Evolutionary conservation across 768 basidiomycete species (phyloP).

Genomic region (Phallus indusiatus): DNA sequence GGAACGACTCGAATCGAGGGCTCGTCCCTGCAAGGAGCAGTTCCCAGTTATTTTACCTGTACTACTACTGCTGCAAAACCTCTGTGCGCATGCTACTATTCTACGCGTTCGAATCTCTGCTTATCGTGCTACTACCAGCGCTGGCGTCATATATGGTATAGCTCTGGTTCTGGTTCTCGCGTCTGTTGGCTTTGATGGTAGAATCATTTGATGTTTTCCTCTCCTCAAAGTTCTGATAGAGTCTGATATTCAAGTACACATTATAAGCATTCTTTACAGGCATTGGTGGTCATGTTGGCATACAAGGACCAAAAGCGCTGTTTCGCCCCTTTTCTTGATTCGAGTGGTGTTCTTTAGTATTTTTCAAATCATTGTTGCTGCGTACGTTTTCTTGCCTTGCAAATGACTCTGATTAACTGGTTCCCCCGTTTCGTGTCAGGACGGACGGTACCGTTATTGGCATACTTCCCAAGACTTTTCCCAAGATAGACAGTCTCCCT

Average conservation of each 20-base stretch:
- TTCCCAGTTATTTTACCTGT: constrained; percentile 4
- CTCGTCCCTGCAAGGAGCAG: background rate
- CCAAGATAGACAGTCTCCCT: no score
- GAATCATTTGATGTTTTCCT: background rate
- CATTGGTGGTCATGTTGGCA: background rate
- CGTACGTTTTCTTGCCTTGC: no score
- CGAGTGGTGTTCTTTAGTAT: background rate
- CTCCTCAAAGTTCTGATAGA: background rate
- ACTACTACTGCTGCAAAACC: background rate
- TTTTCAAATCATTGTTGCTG: background rate
- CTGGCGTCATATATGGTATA: background rate
- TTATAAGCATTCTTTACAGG: background rate
- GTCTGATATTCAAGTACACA: background rate
- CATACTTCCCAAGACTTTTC: background rate
- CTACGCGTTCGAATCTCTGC: background rate
- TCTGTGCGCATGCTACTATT: background rate
- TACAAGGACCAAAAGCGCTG: background rate
- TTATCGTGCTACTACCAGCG: background rate
- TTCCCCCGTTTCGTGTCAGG: background rate
- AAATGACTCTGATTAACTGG: background rate
- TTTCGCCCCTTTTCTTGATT: background rate
- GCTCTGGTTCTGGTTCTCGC: background rate
- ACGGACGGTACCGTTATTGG: background rate
- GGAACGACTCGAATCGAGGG: background rate
- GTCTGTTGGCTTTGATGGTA: constrained; percentile 2